Evolutionary conservation across 2,329 filamentous ascomycete genomes (phyloP).

Genomic region (Fusarium graminum): DNA sequence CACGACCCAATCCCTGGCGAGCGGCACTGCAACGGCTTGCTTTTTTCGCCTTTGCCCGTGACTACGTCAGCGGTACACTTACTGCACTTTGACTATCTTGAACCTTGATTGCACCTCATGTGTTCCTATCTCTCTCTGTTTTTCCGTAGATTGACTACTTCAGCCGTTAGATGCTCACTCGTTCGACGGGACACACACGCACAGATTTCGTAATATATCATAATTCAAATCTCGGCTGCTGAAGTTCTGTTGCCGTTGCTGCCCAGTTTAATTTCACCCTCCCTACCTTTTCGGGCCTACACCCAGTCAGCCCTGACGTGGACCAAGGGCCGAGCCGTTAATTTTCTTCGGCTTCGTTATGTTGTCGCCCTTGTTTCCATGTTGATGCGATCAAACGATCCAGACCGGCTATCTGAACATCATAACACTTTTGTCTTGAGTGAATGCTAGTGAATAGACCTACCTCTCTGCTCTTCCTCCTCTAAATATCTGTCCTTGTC

Average conservation of each 20-base stretch:
- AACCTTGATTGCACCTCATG: conserved; percentile 37
- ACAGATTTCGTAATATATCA: conserved; percentile 27
- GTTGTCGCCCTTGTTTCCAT: conserved; percentile 15
- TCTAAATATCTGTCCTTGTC: background rate
- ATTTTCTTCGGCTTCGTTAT: conserved; percentile 23
- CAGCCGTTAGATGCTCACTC: conserved; percentile 1
- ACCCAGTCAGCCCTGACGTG: conserved; percentile 44
- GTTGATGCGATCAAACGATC: conserved; percentile 14
- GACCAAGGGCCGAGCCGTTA: conserved; percentile 50
- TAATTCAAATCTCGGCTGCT: conserved; percentile 28
- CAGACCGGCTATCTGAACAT: conserved; percentile 6
- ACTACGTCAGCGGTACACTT: conserved; percentile 34
- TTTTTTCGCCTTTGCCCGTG: conserved; percentile 13
- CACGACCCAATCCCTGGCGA: conserved; percentile 27
- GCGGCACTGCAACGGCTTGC: conserved; percentile 34
- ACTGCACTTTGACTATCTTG: conserved; percentile 26
- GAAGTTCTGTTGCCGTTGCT: conserved; percentile 20
- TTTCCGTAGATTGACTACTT: conserved; percentile 17
- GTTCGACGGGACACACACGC: conserved; percentile 2
- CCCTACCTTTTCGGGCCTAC: conserved; percentile 28
- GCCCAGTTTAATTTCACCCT: conserved; percentile 40
- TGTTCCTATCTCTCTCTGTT: background rate
- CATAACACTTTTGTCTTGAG: conserved; percentile 16
- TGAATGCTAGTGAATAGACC: conserved; percentile 22
- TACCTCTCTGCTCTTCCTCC: conserved; percentile 1